phyloP scores from a whole-genome alignment of 2,329 filamentous ascomycete genomes.

The Dryadomyces quercivorus region DNA sequence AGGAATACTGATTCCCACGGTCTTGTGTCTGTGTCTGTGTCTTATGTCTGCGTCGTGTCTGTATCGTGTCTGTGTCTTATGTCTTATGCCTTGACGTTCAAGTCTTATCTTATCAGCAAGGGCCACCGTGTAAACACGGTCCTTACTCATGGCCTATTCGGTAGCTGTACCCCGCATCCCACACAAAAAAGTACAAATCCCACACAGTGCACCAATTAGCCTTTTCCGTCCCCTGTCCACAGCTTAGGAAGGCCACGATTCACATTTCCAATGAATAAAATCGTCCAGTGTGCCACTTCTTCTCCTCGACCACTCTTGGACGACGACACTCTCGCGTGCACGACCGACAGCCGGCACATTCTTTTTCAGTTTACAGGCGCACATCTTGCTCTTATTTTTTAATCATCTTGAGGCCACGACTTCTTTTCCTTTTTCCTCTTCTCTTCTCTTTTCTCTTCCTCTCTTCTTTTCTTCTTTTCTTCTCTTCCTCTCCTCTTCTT shows the following conservation, averaged over 20 bases:
- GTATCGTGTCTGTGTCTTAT: too few species aligned
- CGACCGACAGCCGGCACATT: neutral
- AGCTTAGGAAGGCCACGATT: constrained; percentile 3
- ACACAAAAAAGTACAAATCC: neutral
- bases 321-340: neutral
- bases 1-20: too few species aligned
- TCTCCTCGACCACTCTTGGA: neutral
- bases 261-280: neutral
- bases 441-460: neutral
- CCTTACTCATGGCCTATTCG: neutral
- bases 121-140: neutral
- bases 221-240: too few species aligned
- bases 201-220: neutral
- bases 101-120: too few species aligned
- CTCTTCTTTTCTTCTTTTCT: neutral
- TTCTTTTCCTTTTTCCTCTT: neutral
- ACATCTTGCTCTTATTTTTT: neutral
- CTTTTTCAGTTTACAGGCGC: neutral
- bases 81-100: too few species aligned
- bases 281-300: neutral
- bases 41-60: too few species aligned
- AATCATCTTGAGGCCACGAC: neutral
- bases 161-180: neutral
- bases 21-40: too few species aligned
- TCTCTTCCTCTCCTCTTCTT: neutral